phyloP scores from a whole-genome alignment of 768 basidiomycete species.

The Lentinula detonsa region DNA sequence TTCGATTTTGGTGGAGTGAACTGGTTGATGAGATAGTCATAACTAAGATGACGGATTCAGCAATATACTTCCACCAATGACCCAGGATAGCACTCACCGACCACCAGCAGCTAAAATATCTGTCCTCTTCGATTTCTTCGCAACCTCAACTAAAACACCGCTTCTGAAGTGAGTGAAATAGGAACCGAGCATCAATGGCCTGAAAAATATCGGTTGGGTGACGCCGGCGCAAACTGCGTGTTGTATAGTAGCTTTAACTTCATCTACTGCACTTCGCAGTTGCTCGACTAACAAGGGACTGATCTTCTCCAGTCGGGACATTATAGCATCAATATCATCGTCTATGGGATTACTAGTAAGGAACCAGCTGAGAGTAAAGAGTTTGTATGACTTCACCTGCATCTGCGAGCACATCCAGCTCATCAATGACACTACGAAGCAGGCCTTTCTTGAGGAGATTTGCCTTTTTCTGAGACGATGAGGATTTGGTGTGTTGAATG shows the following conservation, averaged over 20 bases:
- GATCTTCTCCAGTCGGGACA: slow-evolving; percentile 52
- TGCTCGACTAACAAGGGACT: slow-evolving; percentile 46
- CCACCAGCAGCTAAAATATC: slow-evolving; percentile 82
- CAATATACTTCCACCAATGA: background rate
- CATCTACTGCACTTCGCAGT: slow-evolving; percentile 47
- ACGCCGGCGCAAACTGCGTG: slow-evolving; percentile 60
- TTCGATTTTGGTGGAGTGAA: slow-evolving; percentile 54
- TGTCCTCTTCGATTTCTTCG: slow-evolving; percentile 53
- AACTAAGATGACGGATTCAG: slow-evolving; percentile 33
- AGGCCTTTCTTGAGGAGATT: slow-evolving; percentile 66
- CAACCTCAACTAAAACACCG: slow-evolving; percentile 73
- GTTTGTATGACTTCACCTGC: slow-evolving; percentile 33
- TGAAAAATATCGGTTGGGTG: slow-evolving; percentile 54
- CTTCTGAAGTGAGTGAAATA: slow-evolving; percentile 64
- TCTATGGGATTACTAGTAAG: slow-evolving; percentile 27
- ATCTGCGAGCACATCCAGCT: slow-evolving; percentile 66
- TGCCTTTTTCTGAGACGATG: slow-evolving; percentile 62
- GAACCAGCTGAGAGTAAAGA: background rate
- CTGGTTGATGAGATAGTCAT: slow-evolving; percentile 62
- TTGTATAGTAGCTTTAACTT: slow-evolving; percentile 58
- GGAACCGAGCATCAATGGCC: slow-evolving; percentile 67
- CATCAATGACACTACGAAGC: slow-evolving; percentile 60
- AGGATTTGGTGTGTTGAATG: slow-evolving; percentile 59
- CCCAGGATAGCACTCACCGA: slow-evolving; percentile 37
- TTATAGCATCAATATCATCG: slow-evolving; percentile 53